Base-by-base conservation (phyloP, 164 flowering plant genomes). In the Sextonia rubra region DNA sequence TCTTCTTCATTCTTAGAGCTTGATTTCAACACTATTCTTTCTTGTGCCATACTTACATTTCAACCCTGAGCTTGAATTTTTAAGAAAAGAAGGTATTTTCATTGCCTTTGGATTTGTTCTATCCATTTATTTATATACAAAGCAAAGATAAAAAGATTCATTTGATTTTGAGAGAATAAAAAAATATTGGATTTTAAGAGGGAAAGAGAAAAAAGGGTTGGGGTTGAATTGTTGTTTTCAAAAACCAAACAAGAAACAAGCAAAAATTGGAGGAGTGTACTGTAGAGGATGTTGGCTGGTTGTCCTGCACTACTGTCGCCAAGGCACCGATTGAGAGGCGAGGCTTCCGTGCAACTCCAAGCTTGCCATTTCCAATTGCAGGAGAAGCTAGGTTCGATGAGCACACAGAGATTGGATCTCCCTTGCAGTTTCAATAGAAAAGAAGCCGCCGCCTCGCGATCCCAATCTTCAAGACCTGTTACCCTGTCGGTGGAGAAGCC, bases 211-310 rank as follows among this genome's bases (percentile, higher is more conserved):
- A 20, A 52, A 52, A 52, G 3, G n/a, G 20, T 2, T 2, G 20
- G 58, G 58, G 58, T 52, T 52, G 58, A 52, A 52, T 20, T 20
- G 58, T 52, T 52, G 4, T 52, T 52, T 23, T 64, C 74, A 78
- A 71, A 76, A 64, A 64, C 24, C 64, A 77, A 27, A 29, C 66
- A 60, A 56, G 29, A 66, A 60, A 70, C 56, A 71, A 58, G 26
- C 26, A 69, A 71, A 47, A 68, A 64, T 75, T 74, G 84, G 86
- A 82, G 77, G 78, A 78, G 74, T 44, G 30, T 86, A 78, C 73
- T 44, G 30, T 86, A 86, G 89, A 90, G 87, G 76, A 94, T 94
- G 98, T 94, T 94, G 98, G 97, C 97, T 76, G 98, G 97, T 85
- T 89, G 91, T 77, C 90, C 97, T 47, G 76, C 92, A 87, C 80